Evolutionary conservation across 2,329 filamentous ascomycete species (phyloP).

Genomic region (Ascosphaera apis): DNA sequence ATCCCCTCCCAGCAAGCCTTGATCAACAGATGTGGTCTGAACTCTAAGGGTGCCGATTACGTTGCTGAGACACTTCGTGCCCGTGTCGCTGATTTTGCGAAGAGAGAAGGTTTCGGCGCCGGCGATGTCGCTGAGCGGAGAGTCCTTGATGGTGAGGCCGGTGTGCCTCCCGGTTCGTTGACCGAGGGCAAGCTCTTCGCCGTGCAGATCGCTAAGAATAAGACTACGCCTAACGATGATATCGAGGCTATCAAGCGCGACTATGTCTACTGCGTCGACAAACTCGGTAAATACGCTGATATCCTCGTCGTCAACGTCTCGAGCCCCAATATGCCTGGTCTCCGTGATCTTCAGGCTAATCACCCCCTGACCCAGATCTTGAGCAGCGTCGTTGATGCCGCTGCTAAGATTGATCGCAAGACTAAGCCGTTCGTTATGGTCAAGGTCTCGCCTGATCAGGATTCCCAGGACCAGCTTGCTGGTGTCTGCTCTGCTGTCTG

Average conservation of each 20-base stretch:
- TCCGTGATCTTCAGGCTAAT: slow-evolving; percentile 65
- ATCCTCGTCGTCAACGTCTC: slow-evolving; percentile 97
- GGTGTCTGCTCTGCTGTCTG: slow-evolving; percentile 75
- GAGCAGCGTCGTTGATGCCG: slow-evolving; percentile 59
- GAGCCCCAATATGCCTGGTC: slow-evolving; percentile 81
- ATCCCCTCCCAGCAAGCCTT: slow-evolving; percentile 63
- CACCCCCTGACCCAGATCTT: slow-evolving; percentile 66
- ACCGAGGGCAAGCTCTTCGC: slow-evolving; percentile 52
- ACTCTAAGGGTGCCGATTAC: slow-evolving; percentile 70
- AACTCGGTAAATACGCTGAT: slow-evolving; percentile 70
- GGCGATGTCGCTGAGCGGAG: slow-evolving; percentile 40
- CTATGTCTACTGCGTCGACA: slow-evolving; percentile 74
- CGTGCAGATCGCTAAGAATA: slow-evolving; percentile 95
- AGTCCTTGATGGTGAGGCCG: slow-evolving; percentile 52
- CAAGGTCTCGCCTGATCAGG: slow-evolving; percentile 92
- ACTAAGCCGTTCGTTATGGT: slow-evolving; percentile 75
- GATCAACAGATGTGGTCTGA: slow-evolving; percentile 90
- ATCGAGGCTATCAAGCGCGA: slow-evolving; percentile 55
- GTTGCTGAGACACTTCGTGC: slow-evolving; percentile 60
- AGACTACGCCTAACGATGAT: slow-evolving; percentile 64
- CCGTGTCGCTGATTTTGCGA: slow-evolving; percentile 56
- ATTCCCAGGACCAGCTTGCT: slow-evolving; percentile 58
- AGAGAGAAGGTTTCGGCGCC: slow-evolving; percentile 40
- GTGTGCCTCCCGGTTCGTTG: slow-evolving; percentile 66
- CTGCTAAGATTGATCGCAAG: slow-evolving; percentile 42